phyloP scores from a whole-genome alignment of 2,329 filamentous ascomycete genomes.

The Sclerotiophoma versabilis region DNA sequence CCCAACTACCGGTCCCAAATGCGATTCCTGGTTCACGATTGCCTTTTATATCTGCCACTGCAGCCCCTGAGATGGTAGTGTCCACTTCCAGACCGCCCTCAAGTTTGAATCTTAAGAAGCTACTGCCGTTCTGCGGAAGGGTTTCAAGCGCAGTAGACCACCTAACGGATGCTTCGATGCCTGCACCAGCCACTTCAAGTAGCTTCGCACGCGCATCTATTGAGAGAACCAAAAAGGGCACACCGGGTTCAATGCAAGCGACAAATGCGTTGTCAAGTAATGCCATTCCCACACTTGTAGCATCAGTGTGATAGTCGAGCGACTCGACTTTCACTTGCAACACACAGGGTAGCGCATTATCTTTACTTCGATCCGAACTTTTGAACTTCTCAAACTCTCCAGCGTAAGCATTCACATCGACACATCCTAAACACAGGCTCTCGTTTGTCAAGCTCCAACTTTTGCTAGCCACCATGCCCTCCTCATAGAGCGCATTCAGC shows the following conservation, averaged over 20 bases:
- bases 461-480: constrained; percentile 17
- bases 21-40: not conserved
- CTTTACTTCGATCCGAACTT: constrained; percentile 9
- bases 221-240: constrained; percentile 22
- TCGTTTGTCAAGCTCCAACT: constrained; percentile 23
- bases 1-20: not conserved
- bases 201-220: not conserved
- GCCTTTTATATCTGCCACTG: not conserved
- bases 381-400: constrained; percentile 21
- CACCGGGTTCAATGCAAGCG: constrained; percentile 29
- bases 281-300: constrained; percentile 17
- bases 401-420: constrained; percentile 6
- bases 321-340: constrained; percentile 23
- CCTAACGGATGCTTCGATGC: not conserved
- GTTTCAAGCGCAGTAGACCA: not conserved
- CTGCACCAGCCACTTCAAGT: constrained; percentile 6
- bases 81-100: not conserved
- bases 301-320: constrained; percentile 20
- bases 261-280: constrained; percentile 20
- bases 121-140: not conserved
- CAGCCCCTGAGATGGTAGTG: not conserved
- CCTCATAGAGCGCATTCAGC: constrained; percentile 3
- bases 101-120: not conserved
- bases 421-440: constrained; percentile 25
- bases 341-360: constrained; percentile 21